phyloP scores from a whole-genome alignment of 768 basidiomycete species.

The Mrakia blollopis region DNA sequence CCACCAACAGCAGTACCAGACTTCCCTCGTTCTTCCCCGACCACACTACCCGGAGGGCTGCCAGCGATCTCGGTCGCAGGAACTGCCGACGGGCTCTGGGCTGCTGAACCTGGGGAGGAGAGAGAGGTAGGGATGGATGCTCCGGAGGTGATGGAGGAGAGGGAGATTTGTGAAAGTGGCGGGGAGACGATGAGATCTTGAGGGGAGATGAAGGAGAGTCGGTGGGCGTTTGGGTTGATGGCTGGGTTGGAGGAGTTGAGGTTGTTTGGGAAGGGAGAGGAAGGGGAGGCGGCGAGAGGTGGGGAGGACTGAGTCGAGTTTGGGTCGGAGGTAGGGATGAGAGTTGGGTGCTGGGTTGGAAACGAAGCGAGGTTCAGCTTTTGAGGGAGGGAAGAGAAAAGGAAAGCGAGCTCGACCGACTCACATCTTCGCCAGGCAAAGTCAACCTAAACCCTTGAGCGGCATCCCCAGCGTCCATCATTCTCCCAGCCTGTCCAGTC shows the following conservation, averaged over 20 bases:
- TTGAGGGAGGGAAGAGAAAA: background rate
- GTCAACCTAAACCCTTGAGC: slow-evolving; percentile 1
- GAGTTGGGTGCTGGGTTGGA: background rate
- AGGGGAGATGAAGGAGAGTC: slow-evolving; percentile 24
- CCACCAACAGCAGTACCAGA: background rate
- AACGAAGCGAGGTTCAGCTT: background rate
- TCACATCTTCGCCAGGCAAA: slow-evolving; percentile 1
- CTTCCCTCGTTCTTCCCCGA: background rate
- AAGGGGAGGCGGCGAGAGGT: background rate
- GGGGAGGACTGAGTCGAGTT: slow-evolving; percentile 3
- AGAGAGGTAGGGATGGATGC: background rate
- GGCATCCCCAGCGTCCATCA: slow-evolving; percentile 5
- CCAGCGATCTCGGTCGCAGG: background rate
- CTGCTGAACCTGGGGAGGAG: background rate
- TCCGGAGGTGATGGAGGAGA: slow-evolving; percentile 24
- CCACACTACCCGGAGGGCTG: background rate
- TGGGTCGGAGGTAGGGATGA: background rate
- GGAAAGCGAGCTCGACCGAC: background rate
- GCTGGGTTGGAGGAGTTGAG: slow-evolving; percentile 3
- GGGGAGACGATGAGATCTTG: slow-evolving; percentile 28
- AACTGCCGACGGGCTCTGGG: background rate
- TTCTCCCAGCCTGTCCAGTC: slow-evolving; percentile 13
- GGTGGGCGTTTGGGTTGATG: slow-evolving; percentile 11
- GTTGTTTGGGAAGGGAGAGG: background rate
- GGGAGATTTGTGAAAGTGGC: slow-evolving; percentile 22